Base-by-base conservation (phyloP, 2,329 filamentous ascomycete species). In the Xylariaceae sp. region DNA sequence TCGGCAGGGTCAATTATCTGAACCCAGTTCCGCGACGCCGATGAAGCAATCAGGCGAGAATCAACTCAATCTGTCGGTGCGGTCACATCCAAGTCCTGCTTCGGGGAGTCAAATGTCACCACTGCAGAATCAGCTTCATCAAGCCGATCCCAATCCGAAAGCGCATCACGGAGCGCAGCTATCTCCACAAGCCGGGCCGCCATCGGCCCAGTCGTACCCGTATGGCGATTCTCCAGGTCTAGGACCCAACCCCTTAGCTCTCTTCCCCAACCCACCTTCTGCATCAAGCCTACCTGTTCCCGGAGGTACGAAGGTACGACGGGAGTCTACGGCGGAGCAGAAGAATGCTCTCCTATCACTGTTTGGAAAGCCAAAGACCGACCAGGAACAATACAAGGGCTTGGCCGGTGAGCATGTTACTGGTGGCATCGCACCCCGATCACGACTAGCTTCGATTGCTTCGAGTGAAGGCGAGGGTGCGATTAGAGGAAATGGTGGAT, bases 301-400 rank as follows among this genome's bases (percentile, higher is more conserved):
- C 4, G 51, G 50, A 4, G 41, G 53, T 9, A 42, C 55, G 17
- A 62, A 63, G 34, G 60, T 60, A 9, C 60, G 63, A 19, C 57
- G 63, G 30, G 60, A 67, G 19, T 57, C 61, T 31, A 64, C 60
- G 7, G 50, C 60, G 16, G 75, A 66, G 31, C 71, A 75, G 39
- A 67, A 60, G 47, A 66, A 67, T 34, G 64, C 67, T 41, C 63
- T 76, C 3, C 67, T 87, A 11, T 84, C 81, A 4, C 71, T 87
- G 2, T 85, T 87, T 54, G 74, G 76, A 19, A 78, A 77, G 53
- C 55, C 66, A 4, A 57, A 62, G 33, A 35, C 54, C 4, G 56
- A 38, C 37, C 48, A 44, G 32, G 50, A 58, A 15, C 54, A 56
- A 38, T 50, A 44, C 33, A 62, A 58, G 44, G 55, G 55, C 12